Evolutionary conservation across 139 green algal species (phyloP).

Genomic region (Desmodesmus armatus): DNA sequence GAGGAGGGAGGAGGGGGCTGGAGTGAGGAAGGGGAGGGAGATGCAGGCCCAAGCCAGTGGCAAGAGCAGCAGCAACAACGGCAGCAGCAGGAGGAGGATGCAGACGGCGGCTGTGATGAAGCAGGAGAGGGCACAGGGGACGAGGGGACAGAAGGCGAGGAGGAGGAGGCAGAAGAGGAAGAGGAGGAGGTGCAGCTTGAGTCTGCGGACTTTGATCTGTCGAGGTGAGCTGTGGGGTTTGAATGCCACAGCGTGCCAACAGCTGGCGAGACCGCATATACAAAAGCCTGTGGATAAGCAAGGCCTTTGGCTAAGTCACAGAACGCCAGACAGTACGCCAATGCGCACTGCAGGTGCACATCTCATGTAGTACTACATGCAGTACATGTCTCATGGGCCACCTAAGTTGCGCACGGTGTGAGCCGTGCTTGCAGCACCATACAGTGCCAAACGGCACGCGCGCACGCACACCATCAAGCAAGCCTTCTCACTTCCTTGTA

Average conservation of each 20-base stretch:
- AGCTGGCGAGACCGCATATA: background rate
- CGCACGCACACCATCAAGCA: too few relatives aligned
- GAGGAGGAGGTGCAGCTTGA: background rate
- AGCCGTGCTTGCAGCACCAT: too few relatives aligned
- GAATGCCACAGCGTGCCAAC: background rate
- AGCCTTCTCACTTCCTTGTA: too few relatives aligned
- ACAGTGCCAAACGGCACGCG: too few relatives aligned
- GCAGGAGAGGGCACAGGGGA: background rate
- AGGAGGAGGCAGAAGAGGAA: background rate
- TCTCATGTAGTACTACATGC: too few relatives aligned
- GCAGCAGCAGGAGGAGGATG: background rate
- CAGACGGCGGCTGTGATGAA: background rate
- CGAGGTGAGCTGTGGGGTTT: background rate
- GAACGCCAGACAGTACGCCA: background rate
- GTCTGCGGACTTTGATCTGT: conserved; percentile 30
- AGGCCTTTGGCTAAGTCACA: too few relatives aligned
- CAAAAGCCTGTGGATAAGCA: background rate
- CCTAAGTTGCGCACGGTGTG: too few relatives aligned
- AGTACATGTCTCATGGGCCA: too few relatives aligned
- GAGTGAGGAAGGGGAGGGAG: too few relatives aligned
- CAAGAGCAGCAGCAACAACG: background rate
- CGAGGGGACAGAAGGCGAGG: background rate
- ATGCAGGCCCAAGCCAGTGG: too few relatives aligned
- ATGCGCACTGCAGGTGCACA: background rate
- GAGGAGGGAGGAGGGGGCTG: too few relatives aligned